Evolutionary conservation across 768 basidiomycete species (phyloP), one percentile per base, ranked within the genome.

Genomic region (Exidia glandulosa): DNA sequence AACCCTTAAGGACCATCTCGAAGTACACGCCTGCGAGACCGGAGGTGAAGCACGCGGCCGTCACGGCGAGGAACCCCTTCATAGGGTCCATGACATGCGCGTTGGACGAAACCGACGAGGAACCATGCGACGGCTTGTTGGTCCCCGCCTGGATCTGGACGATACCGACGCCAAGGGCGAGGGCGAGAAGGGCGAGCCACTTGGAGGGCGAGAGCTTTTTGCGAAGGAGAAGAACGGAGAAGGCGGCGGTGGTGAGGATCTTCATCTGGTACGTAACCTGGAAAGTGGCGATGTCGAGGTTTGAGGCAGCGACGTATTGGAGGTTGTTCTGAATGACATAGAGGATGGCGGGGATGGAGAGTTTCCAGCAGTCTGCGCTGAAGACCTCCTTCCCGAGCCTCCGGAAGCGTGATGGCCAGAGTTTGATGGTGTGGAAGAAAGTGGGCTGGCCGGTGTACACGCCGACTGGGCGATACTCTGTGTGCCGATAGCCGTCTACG

Each of bases 231-330:
- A 89, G 65, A 47, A 94, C 91, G 25, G 89, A 91, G 72, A 94
- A 94, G 41, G 80, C 88, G 19, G 91, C 93, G 25, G 93, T 95
- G 36, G 93, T 94, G 64, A 95, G 83, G 68, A 95, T 93, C 73
- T 95, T 95, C 93, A 95, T 95, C 71, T 95, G 93, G 73, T 94
- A 94, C 48, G 86, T 90, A 69, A 95, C 93, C 72, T 96, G 94
- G 74, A 98, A 98, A 16, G 94, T 96, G 25, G 94, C 94, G 16
- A 90, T 93, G 64, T 93, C 87, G 62, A 98, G 77, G 72, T 98
- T 97, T 47, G 89, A 87, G 4, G 90, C 91, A 33, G 94, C 94
- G 58, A 94, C 86, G 72, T 92, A 97, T 73, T 96, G 94, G 33
- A 98, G 78, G 76, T 92, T 92, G 76, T 95, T 95, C 77, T 97